These are phyloP conservation scores for Populus tomentosa DNA, from an alignment of 441 rosid species.

Conservation along the genomic window DNA sequence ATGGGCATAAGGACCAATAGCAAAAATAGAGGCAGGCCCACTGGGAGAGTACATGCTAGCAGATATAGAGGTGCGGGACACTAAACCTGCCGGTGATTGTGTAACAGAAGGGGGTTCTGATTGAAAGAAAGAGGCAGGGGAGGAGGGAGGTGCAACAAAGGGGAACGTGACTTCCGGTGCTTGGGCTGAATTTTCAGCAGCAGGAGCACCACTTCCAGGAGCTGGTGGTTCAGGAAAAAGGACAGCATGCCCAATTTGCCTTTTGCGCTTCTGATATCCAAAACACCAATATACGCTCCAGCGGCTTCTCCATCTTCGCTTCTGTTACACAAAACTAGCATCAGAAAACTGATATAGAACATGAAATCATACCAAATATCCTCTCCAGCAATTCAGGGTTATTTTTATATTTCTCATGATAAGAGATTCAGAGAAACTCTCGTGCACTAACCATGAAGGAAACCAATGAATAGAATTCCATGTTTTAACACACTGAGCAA, in stretches of 20 bases:
- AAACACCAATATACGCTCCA: conserved; percentile 71
- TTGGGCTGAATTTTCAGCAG: conserved; percentile 33
- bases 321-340: conserved; percentile 28
- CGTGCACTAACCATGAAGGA: too few species aligned
- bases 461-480: too few species aligned
- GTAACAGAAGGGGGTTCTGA: conserved; percentile 80
- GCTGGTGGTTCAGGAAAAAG: conserved; percentile 50
- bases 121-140: conserved; percentile 85
- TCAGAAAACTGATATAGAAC: neutral
- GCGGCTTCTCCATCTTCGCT: conserved; percentile 66
- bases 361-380: too few species aligned
- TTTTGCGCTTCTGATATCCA: conserved; percentile 49
- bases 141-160: conserved; percentile 90
- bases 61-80: too few species aligned
- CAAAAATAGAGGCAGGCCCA: too few species aligned
- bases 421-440: too few species aligned
- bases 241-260: conserved; percentile 68
- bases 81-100: too few species aligned
- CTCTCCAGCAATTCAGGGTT: too few species aligned
- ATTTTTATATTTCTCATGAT: too few species aligned
- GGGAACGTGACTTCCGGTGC: conserved; percentile 46
- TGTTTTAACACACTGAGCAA: too few species aligned
- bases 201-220: conserved; percentile 26
- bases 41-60: too few species aligned
- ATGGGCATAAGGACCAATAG: too few species aligned